A percentile compares a stretch with the other conserved stretches of the same genome.
phyloP scores from a whole-genome alignment of 148 eudicot genomes.

The Rhododendron henanense region DNA sequence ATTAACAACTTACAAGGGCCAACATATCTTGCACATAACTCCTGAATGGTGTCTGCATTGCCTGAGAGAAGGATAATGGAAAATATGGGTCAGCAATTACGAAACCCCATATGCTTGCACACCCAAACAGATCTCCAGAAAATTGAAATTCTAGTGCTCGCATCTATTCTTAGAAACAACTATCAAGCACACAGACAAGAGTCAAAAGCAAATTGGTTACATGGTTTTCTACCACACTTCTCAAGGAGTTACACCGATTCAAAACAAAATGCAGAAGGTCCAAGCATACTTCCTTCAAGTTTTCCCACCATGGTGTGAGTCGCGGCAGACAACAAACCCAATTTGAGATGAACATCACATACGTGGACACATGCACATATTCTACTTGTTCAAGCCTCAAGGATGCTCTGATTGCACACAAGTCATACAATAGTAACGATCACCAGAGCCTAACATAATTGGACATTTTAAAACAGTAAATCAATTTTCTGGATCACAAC shows the following conservation, averaged over 20 bases:
- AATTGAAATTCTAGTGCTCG: not conserved
- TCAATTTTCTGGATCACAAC: not conserved
- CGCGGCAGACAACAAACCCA: not conserved
- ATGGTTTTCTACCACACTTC: not conserved
- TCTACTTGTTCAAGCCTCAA: not conserved
- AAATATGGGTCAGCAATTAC: not conserved
- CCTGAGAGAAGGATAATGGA: conserved; percentile 36
- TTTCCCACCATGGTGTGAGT: not conserved
- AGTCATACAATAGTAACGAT: not conserved
- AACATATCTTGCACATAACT: conserved; percentile 86
- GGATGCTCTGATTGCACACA: not conserved
- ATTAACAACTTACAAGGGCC: conserved; percentile 59
- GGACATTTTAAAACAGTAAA: not conserved
- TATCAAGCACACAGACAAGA: not conserved
- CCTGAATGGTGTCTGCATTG: conserved; percentile 94
- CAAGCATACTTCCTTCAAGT: not conserved
- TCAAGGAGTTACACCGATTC: not conserved
- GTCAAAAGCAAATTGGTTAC: not conserved
- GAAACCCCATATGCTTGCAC: not conserved
- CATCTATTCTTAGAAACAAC: not conserved
- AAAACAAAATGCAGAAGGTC: not conserved
- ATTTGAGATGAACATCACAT: not conserved
- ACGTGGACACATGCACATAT: not conserved
- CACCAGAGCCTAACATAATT: not conserved
- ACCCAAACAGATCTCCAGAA: not conserved